phyloP scores from a whole-genome alignment of 2,329 filamentous ascomycete genomes.

The Colletotrichum costaricense region DNA sequence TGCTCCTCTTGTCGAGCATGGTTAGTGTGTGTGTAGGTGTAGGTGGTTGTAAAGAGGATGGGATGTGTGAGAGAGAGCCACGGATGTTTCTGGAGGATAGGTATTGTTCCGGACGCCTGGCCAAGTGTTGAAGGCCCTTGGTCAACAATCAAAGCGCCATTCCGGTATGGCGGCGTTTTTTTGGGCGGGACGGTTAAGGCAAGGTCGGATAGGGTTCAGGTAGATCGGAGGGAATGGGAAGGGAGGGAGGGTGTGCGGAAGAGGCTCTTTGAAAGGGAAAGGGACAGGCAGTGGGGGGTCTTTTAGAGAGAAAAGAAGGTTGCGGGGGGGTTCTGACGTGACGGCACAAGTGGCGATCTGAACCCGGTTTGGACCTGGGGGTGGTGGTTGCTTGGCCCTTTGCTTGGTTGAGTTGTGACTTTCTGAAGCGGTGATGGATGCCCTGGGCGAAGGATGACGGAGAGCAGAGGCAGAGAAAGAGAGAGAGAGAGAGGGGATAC shows the following conservation, averaged over 20 bases:
- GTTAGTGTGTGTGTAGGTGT: conserved; percentile 29
- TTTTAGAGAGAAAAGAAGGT: conserved; percentile 35
- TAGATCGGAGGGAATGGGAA: conserved; percentile 29
- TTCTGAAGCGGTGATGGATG: not conserved
- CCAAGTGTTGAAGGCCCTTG: conserved; percentile 33
- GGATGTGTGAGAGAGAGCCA: not conserved
- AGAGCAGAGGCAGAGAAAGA: not conserved
- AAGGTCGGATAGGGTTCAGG: conserved; percentile 30
- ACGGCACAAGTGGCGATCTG: conserved; percentile 35
- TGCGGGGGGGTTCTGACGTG: conserved; percentile 35
- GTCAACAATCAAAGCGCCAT: conserved; percentile 31
- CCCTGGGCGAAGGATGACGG: not conserved
- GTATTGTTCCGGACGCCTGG: conserved; percentile 27
- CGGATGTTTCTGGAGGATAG: conserved; percentile 27
- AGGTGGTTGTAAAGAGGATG: conserved; percentile 7
- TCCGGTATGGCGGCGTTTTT: conserved; percentile 7
- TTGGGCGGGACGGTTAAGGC: conserved; percentile 11
- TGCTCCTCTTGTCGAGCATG: conserved; percentile 48
- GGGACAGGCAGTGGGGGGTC: conserved; percentile 31
- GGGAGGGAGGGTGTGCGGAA: conserved; percentile 32
- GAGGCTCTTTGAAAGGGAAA: conserved; percentile 32
- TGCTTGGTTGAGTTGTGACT: conserved; percentile 4
- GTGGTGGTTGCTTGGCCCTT: not conserved
- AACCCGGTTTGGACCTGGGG: conserved; percentile 18
- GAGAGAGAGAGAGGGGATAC: not conserved